These are phyloP conservation scores for Phoma herbarum DNA, from an alignment of 2,329 filamentous ascomycete genomes.

Conservation along the genomic window DNA sequence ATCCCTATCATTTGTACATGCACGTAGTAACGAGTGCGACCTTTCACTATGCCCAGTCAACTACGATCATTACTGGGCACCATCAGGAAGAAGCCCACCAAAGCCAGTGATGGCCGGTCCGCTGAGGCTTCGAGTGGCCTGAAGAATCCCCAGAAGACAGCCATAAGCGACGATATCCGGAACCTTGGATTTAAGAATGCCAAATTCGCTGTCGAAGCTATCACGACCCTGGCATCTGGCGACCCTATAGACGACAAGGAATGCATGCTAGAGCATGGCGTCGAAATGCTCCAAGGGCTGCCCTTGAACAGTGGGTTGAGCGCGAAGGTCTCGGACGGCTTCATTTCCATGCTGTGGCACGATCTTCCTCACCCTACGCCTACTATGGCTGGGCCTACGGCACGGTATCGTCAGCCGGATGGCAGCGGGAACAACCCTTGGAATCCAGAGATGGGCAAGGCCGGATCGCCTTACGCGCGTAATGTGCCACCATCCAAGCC, in stretches of 20 bases:
- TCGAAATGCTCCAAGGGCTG: conserved; percentile 62
- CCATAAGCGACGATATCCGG: conserved; percentile 62
- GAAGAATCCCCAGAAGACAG: conserved; percentile 37
- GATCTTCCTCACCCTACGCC: conserved; percentile 62
- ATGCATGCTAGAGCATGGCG: conserved; percentile 57
- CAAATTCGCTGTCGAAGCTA: conserved; percentile 61
- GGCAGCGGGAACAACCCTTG: conserved; percentile 60
- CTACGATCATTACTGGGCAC: conserved; percentile 56
- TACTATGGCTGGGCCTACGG: conserved; percentile 57
- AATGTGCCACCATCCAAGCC: conserved; percentile 65
- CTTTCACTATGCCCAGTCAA: conserved; percentile 43
- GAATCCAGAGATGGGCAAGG: conserved; percentile 62
- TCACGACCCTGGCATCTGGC: conserved; percentile 70
- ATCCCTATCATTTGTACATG: conserved; percentile 1
- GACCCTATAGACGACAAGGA: conserved; percentile 70
- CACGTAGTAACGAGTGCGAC: conserved; percentile 6
- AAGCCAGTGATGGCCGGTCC: conserved; percentile 59
- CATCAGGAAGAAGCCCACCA: conserved; percentile 58
- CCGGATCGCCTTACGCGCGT: conserved; percentile 62
- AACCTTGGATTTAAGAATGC: conserved; percentile 60
- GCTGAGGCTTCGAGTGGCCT: conserved; percentile 39
- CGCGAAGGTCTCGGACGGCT: conserved; percentile 58
- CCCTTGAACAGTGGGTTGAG: conserved; percentile 61
- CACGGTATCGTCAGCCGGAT: conserved; percentile 54
- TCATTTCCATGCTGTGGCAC: conserved; percentile 63